Percentiles rank a stretch among this genome's conserved stretches.
phyloP scores from a whole-genome alignment of 1,284 basidiomycete species.

The Rhodotorula sp. region DNA sequence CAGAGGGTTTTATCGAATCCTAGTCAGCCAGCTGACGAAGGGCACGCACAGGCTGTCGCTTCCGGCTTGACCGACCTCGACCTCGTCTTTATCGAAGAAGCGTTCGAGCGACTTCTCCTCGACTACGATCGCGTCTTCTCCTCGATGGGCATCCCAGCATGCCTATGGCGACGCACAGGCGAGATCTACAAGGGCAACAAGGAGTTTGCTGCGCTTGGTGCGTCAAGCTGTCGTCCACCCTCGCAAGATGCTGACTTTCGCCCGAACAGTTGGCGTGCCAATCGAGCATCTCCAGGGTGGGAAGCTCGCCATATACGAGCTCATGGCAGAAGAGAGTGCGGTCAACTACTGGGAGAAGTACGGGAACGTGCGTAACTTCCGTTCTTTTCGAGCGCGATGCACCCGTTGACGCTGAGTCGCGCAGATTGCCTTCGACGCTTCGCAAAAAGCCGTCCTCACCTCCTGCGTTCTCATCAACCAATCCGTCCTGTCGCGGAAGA shows the following conservation, averaged over 20 bases:
- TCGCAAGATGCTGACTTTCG: slow-evolving; percentile 1
- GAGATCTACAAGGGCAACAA: slow-evolving; percentile 98
- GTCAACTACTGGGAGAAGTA: slow-evolving; percentile 99
- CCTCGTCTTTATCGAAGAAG: slow-evolving; percentile 96
- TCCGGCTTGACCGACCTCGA: slow-evolving; percentile 90
- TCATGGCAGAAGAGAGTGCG: slow-evolving; percentile 93
- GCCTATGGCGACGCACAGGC: slow-evolving; percentile 92
- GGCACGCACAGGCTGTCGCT: slow-evolving; percentile 67
- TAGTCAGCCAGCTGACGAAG: slow-evolving; percentile 2
- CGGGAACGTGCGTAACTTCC: slow-evolving; percentile 58
- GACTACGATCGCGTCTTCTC: slow-evolving; percentile 75
- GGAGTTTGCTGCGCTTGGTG: slow-evolving; percentile 85
- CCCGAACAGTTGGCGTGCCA: slow-evolving; percentile 46
- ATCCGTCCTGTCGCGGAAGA: slow-evolving; percentile 30
- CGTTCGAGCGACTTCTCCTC: slow-evolving; percentile 88
- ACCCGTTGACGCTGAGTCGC: not conserved
- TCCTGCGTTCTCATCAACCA: slow-evolving; percentile 69
- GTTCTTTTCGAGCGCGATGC: no score
- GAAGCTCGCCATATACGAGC: slow-evolving; percentile 90
- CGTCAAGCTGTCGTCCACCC: not conserved
- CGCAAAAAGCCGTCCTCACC: slow-evolving; percentile 82
- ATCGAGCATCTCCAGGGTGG: slow-evolving; percentile 60
- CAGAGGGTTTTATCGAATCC: not conserved
- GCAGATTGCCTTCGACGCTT: slow-evolving; percentile 75
- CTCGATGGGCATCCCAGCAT: slow-evolving; percentile 93